Evolutionary conservation across 139 green algal species (phyloP).

Genomic region (Ulvella scutata): DNA sequence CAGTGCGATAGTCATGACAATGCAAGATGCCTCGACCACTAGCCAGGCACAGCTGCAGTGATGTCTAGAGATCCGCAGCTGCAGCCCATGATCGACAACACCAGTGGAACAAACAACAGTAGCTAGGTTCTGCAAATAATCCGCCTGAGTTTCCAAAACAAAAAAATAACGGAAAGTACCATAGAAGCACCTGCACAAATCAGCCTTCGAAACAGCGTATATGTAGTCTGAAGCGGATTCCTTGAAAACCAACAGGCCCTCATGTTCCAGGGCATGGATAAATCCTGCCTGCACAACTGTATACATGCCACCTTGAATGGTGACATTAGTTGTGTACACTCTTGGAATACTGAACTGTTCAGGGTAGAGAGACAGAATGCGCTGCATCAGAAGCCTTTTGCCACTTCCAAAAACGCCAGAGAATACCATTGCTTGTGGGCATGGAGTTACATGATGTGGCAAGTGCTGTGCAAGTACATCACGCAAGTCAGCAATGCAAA

Average conservation of each 20-base stretch:
- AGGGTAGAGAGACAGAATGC: conserved; percentile 2
- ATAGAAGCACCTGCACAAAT: not conserved
- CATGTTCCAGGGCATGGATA: not conserved
- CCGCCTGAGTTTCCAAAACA: too few species aligned
- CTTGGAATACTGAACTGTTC: not conserved
- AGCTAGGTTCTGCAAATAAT: too few species aligned
- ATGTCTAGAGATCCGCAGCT: too few species aligned
- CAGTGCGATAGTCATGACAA: too few species aligned
- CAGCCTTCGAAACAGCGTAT: not conserved
- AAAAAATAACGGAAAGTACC: too few species aligned
- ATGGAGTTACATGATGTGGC: not conserved
- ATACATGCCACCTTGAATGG: not conserved
- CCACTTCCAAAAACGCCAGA: conserved; percentile 5
- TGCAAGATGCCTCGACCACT: too few species aligned
- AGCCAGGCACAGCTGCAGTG: too few species aligned
- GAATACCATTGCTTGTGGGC: not conserved
- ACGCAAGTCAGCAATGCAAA: not conserved
- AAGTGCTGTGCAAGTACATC: not conserved
- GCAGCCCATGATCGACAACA: too few species aligned
- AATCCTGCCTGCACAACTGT: not conserved
- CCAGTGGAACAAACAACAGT: too few species aligned
- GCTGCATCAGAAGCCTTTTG: conserved; percentile 4
- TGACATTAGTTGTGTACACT: not conserved
- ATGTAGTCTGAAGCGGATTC: not conserved
- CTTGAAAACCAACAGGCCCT: not conserved